Conservation (phyloP, 306 rosid genomes). For the Cucurbita maxima region DNA sequence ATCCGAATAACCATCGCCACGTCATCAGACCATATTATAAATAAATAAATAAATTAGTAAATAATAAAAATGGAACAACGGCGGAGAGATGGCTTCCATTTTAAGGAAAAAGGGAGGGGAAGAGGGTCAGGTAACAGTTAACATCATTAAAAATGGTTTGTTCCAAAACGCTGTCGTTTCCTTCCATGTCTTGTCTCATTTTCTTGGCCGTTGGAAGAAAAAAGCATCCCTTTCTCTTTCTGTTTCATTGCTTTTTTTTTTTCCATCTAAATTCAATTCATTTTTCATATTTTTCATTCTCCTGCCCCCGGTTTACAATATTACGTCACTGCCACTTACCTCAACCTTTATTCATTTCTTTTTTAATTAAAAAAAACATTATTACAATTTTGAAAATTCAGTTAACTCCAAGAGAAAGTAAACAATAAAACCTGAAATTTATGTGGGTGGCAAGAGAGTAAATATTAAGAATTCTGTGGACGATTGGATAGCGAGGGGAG, state of each 20-base stretch:
- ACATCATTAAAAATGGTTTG: not conserved
- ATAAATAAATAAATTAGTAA: not conserved
- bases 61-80: not conserved
- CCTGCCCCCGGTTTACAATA: not conserved
- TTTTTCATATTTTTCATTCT: not conserved
- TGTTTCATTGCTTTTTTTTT: not conserved
- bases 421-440: too few relatives aligned
- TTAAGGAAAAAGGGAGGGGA: not conserved
- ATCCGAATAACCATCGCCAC: constrained; percentile 11
- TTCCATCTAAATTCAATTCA: not conserved
- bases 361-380: too few relatives aligned
- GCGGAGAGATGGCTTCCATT: not conserved
- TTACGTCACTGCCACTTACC: not conserved
- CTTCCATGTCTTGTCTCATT: not conserved
- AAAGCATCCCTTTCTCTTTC: not conserved
- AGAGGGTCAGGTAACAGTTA: not conserved
- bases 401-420: too few relatives aligned
- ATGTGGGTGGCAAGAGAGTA: not conserved
- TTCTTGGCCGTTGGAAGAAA: not conserved
- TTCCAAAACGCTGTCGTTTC: constrained; percentile 4
- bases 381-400: too few relatives aligned
- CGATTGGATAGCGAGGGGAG: not conserved
- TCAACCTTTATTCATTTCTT: too few relatives aligned
- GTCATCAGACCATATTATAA: constrained; percentile 1
- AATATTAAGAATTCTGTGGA: not conserved